phyloP scores from a whole-genome alignment of 345 rosid genomes.

The Punica granatum region DNA sequence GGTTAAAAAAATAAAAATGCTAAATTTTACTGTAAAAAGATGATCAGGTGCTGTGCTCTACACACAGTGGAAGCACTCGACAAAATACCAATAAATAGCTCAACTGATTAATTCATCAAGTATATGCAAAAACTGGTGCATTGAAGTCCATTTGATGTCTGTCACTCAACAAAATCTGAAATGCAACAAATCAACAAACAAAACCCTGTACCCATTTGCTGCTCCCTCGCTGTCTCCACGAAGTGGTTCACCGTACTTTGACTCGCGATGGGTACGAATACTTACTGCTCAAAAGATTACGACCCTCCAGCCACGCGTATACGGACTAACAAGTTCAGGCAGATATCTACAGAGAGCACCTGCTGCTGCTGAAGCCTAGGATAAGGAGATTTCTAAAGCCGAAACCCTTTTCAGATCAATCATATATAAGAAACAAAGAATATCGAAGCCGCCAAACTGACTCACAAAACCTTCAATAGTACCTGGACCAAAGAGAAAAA shows the following conservation, averaged over 20 bases:
- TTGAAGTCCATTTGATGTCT: neutral
- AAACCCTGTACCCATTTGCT: neutral
- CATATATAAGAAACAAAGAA: constrained; percentile 3
- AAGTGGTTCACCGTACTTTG: neutral
- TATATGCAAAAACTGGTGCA: neutral
- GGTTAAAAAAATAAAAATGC: too few species aligned
- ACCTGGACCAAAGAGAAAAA: constrained; percentile 2
- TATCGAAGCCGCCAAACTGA: constrained; percentile 4
- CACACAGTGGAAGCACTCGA: too few species aligned
- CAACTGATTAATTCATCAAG: neutral
- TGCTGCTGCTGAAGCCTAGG: neutral
- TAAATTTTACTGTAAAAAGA: neutral
- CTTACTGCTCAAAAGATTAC: neutral
- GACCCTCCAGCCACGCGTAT: neutral
- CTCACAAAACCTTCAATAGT: neutral
- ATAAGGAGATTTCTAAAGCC: neutral
- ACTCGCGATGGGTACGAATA: neutral
- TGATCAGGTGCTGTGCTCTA: too few species aligned
- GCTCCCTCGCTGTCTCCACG: neutral
- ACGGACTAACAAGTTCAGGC: neutral
- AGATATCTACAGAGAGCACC: neutral
- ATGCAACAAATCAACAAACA: neutral
- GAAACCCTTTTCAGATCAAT: neutral
- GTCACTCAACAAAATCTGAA: neutral
- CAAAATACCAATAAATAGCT: too few species aligned